Conservation (phyloP, 768 basidiomycete genomes). For the Galerina marginata region DNA sequence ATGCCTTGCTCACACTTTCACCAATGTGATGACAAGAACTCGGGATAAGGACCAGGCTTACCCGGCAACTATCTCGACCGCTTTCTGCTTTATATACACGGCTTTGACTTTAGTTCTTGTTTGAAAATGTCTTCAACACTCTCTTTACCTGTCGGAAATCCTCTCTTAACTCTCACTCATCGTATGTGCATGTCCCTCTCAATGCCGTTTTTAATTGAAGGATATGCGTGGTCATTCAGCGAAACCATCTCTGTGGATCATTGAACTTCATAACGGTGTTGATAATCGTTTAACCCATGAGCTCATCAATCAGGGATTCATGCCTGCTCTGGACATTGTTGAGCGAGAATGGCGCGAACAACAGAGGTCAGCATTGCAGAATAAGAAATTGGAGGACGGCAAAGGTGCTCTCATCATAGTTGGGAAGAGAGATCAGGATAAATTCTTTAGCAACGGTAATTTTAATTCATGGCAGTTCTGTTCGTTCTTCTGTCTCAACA, state of each 20-base stretch:
- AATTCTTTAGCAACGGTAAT: slow-evolving; percentile 87
- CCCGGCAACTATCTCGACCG: not conserved
- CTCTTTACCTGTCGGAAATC: slow-evolving; percentile 51
- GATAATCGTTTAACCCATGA: slow-evolving; percentile 71
- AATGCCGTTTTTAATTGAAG: not conserved
- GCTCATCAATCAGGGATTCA: slow-evolving; percentile 63
- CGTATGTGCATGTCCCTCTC: slow-evolving; percentile 44
- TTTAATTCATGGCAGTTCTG: not conserved
- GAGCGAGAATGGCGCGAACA: slow-evolving; percentile 73
- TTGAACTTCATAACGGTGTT: slow-evolving; percentile 80
- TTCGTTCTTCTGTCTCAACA: slow-evolving; percentile 4
- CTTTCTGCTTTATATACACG: not conserved
- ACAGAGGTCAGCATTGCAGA: slow-evolving; percentile 48
- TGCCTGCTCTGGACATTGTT: slow-evolving; percentile 73
- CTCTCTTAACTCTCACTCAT: slow-evolving; percentile 70
- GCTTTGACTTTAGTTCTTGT: not conserved
- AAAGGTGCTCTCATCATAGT: slow-evolving; percentile 79
- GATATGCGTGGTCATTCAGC: slow-evolving; percentile 41
- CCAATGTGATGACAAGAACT: slow-evolving; percentile 3
- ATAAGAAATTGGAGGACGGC: slow-evolving; percentile 56
- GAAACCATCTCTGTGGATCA: slow-evolving; percentile 67
- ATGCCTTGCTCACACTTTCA: slow-evolving; percentile 15
- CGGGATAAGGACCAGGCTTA: not conserved
- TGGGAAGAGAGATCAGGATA: slow-evolving; percentile 76
- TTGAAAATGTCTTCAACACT: slow-evolving; percentile 51